A percentile compares a stretch with the other conserved stretches of the same genome.
Conservation (phyloP, 2,329 filamentous ascomycete species). For the Fusarium cyanostomum region DNA sequence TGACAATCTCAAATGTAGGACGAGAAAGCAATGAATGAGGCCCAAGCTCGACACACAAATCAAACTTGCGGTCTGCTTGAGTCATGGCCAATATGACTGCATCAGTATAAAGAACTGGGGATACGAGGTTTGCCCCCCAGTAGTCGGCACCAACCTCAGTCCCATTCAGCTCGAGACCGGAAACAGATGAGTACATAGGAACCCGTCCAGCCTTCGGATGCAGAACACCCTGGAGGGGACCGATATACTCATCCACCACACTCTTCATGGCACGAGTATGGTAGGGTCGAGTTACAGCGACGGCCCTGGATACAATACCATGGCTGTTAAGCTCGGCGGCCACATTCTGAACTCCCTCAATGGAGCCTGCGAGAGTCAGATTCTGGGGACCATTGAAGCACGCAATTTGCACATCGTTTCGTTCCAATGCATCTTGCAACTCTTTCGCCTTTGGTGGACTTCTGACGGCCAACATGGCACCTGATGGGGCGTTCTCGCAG, state of each 20-base stretch:
- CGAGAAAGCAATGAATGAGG: conserved; percentile 36
- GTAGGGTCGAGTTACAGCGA: conserved; percentile 35
- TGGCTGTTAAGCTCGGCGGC: conserved; percentile 23
- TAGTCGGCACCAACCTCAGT: conserved; percentile 35
- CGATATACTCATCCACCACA: conserved; percentile 32
- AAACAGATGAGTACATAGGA: conserved; percentile 37
- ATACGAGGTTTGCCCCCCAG: conserved; percentile 38
- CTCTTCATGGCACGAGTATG: conserved; percentile 34
- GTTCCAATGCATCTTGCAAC: conserved; percentile 27
- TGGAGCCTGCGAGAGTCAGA: conserved; percentile 32
- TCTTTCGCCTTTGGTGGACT: conserved; percentile 31
- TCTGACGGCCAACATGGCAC: conserved; percentile 31
- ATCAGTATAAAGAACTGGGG: conserved; percentile 38
- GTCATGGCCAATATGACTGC: conserved; percentile 34
- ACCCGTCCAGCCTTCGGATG: conserved; percentile 25
- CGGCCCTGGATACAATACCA: conserved; percentile 30
- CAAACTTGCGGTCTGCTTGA: conserved; percentile 23
- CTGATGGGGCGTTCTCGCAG: conserved; percentile 32
- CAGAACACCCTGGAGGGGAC: conserved; percentile 20
- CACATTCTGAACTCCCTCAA: conserved; percentile 30
- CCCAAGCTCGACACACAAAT: conserved; percentile 32
- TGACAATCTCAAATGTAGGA: conserved; percentile 35
- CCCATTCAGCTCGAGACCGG: conserved; percentile 25
- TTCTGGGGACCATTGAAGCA: conserved; percentile 40
- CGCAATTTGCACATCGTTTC: conserved; percentile 34